These are phyloP conservation scores for Ambrosiella beaveri DNA, from an alignment of 2,329 filamentous ascomycete species.

Conservation along the genomic window DNA sequence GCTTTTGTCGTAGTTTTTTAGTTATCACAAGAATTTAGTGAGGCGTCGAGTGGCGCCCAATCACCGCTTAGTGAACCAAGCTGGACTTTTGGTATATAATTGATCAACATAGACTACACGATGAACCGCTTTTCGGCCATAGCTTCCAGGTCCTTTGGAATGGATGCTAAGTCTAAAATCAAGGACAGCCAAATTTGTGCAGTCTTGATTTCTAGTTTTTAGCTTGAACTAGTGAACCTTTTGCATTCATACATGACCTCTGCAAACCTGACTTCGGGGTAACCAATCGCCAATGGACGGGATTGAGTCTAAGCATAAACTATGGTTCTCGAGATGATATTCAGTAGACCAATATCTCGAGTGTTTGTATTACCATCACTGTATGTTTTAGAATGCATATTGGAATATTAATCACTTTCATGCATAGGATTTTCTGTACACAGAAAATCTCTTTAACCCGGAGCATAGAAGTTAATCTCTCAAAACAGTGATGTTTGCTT, in stretches of 20 bases:
- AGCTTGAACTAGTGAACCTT: too few relatives aligned
- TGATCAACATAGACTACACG: too few relatives aligned
- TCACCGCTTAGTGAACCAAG: not conserved
- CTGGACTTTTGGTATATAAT: not conserved
- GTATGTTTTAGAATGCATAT: slow-evolving; percentile 1
- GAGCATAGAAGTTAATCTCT: not conserved
- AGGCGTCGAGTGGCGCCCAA: not conserved
- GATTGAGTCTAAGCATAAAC: not conserved
- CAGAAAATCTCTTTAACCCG: not conserved
- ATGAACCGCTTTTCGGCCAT: too few relatives aligned
- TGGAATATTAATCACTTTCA: not conserved
- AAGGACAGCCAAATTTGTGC: too few relatives aligned
- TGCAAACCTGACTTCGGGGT: not conserved
- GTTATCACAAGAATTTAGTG: not conserved
- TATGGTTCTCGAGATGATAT: not conserved
- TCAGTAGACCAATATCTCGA: too few relatives aligned
- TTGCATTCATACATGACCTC: too few relatives aligned
- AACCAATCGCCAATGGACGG: not conserved
- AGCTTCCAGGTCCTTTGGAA: too few relatives aligned
- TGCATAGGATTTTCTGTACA: not conserved
- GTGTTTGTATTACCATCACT: not conserved
- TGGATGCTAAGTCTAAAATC: too few relatives aligned
- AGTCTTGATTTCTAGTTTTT: too few relatives aligned
- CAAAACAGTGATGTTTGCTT: not conserved
- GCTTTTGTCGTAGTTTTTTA: not conserved